Conservation (phyloP, 148 eudicot genomes). For the Vaccinium vitisidaea region DNA sequence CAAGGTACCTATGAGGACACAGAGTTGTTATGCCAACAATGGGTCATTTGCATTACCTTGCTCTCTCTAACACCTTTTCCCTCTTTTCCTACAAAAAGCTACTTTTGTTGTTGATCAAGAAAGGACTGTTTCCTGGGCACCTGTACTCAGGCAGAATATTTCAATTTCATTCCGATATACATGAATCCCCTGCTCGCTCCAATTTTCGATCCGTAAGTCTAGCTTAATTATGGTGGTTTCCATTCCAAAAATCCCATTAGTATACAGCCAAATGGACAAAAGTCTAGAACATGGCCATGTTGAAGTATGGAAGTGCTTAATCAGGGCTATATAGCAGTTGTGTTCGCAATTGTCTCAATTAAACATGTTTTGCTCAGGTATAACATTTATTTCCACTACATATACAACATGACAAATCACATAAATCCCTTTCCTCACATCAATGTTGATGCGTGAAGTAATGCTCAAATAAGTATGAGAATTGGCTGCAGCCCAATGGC, state of each 20-base stretch:
- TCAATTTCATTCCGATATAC: background rate
- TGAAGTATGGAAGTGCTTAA: background rate
- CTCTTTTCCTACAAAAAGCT: background rate
- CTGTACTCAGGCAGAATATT: background rate
- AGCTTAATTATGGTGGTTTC: slow-evolving; percentile 1
- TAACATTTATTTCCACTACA: background rate
- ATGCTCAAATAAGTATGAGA: background rate
- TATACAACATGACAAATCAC: background rate
- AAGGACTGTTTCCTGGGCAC: background rate
- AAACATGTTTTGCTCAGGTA: background rate
- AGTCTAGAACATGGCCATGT: background rate
- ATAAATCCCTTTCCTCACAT: background rate
- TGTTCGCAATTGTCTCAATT: background rate
- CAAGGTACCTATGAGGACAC: no score
- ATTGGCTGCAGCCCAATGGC: background rate
- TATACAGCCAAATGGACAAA: background rate
- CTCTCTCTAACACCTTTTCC: background rate
- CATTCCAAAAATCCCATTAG: background rate
- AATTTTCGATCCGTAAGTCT: background rate
- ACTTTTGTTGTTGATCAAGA: background rate
- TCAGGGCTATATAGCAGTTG: background rate
- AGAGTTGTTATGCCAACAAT: no score
- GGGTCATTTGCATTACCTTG: no score
- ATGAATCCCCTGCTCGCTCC: background rate
- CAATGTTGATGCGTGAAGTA: background rate